Percentiles rank a stretch among this genome's conserved stretches.
Evolutionary conservation across 2,329 filamentous ascomycete species (phyloP).

Genomic region (Colletotrichum destructivum): DNA sequence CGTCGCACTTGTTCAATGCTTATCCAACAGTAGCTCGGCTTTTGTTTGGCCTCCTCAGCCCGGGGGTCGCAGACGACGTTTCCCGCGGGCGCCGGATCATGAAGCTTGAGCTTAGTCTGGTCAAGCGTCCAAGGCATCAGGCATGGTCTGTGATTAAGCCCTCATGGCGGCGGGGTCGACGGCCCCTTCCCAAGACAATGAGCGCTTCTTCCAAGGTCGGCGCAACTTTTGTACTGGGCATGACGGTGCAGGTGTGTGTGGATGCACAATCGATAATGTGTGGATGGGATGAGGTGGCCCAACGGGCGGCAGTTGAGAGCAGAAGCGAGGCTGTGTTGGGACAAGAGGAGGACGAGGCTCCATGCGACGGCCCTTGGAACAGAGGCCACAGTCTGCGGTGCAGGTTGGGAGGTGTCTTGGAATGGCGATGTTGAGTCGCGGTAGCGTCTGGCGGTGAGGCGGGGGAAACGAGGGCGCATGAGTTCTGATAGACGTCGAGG

Average conservation of each 20-base stretch:
- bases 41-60: not conserved
- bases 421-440: slow-evolving; percentile 21
- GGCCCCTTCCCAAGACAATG: slow-evolving; percentile 10
- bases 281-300: slow-evolving; percentile 30
- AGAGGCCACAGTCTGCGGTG: slow-evolving; percentile 18
- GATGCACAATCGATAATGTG: slow-evolving; percentile 12
- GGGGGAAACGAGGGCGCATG: slow-evolving; percentile 1
- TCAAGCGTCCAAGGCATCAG: slow-evolving; percentile 17
- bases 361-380: slow-evolving; percentile 14
- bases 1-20: slow-evolving; percentile 2
- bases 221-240: slow-evolving; percentile 12
- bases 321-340: slow-evolving; percentile 35
- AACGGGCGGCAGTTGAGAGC: slow-evolving; percentile 36
- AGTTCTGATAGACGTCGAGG: slow-evolving; percentile 5
- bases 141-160: slow-evolving; percentile 5
- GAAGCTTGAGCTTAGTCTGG: slow-evolving; percentile 28
- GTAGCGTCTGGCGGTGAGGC: slow-evolving; percentile 35
- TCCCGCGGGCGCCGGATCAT: slow-evolving; percentile 18
- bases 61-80: slow-evolving; percentile 19
- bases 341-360: slow-evolving; percentile 30
- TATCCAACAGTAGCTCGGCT: not conserved
- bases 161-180: slow-evolving; percentile 2
- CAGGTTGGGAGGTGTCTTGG: slow-evolving; percentile 20
- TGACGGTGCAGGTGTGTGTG: slow-evolving; percentile 25
- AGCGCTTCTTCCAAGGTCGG: slow-evolving; percentile 12